Percentiles rank a stretch among this genome's conserved stretches.
Conservation (phyloP, 495 filamentous ascomycete genomes). For the Penicilliopsis zonata region DNA sequence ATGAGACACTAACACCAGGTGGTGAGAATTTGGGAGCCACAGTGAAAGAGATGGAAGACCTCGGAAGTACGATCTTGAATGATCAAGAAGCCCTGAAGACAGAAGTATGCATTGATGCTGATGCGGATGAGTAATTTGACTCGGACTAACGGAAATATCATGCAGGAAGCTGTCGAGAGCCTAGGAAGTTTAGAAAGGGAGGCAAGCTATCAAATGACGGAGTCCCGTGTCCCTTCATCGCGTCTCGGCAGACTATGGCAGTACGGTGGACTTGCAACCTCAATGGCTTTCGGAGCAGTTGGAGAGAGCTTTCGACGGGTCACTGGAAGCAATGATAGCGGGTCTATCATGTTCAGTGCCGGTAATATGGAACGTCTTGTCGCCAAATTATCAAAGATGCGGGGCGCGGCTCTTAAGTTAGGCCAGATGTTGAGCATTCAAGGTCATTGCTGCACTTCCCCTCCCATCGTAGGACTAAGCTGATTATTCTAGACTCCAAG, state of each 20-base stretch:
- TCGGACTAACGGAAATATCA: too few relatives aligned
- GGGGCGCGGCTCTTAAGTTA: slow-evolving; percentile 93
- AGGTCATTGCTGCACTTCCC: slow-evolving; percentile 27
- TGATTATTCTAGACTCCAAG: slow-evolving; percentile 56
- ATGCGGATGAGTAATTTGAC: too few relatives aligned
- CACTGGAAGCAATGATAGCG: slow-evolving; percentile 41
- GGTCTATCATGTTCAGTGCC: slow-evolving; percentile 78
- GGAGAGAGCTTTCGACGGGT: slow-evolving; percentile 69
- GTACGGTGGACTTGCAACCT: slow-evolving; percentile 82
- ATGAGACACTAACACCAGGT: too few relatives aligned
- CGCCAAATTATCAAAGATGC: slow-evolving; percentile 85
- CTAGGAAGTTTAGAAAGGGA: slow-evolving; percentile 8
- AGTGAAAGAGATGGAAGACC: slow-evolving; percentile 8
- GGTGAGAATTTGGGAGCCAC: too few relatives aligned
- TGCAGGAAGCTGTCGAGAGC: slow-evolving; percentile 6
- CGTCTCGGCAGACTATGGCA: slow-evolving; percentile 84
- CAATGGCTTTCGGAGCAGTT: slow-evolving; percentile 92
- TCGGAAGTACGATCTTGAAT: too few relatives aligned
- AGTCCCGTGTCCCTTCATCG: slow-evolving; percentile 84
- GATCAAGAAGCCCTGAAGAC: too few relatives aligned
- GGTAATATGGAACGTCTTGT: slow-evolving; percentile 88
- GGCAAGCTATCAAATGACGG: slow-evolving; percentile 57
- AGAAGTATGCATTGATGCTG: too few relatives aligned
- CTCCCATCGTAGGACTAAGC: not conserved
- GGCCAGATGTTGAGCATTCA: slow-evolving; percentile 98